Base-by-base conservation (phyloP, 768 basidiomycete genomes). In the Amanita inopinata region DNA sequence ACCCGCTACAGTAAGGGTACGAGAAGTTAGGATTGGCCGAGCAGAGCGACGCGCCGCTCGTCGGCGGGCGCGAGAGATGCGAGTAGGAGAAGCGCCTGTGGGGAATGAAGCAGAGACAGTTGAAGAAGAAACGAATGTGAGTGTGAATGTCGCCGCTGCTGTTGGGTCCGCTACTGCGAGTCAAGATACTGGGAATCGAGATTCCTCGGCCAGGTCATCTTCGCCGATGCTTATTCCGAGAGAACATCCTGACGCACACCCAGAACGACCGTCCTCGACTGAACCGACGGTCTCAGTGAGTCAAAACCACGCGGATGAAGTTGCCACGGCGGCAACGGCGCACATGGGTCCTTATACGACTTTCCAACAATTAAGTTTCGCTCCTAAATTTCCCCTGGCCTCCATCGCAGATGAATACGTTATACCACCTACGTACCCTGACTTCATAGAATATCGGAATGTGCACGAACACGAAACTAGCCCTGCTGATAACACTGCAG, bases 1-100 rank as follows among this genome's bases (percentile, higher is more conserved):
- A 56, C 90, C 90, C 7, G 89, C 89, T 2, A 94, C 91, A 0
- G 90, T 94, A 14, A 76, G 90, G 19, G 90, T 94, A n/a, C 79
- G 90, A 3, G 91, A 94, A 59, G 90, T 94, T 17, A 73, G 91
- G 24, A 89, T 93, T 33, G 90, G 87, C 5, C 78, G 90, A 3
- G 85, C 86, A 2, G 91, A 92, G 59, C 73, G 90, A 23, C 65
- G 91, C 46, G 88, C 89, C 8, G 86, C 89, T 15, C 70, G 90
- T 24, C 71, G 91, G 43, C 71, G 89, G 40, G 79, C 83, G 10
- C 74, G 88, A 24, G 84, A 83, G 56, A 71, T 70, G 25, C 68
- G 79, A 33, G 65, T 69, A 12, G 74, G 75, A 4, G 72, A 72
- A n/a, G 54, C 63, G 7, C 46, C 65, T 8, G 57, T 58, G 8